These are phyloP conservation scores for Hypomontagnella monticulosa DNA, from an alignment of 495 filamentous ascomycete species.

Conservation along the genomic window DNA sequence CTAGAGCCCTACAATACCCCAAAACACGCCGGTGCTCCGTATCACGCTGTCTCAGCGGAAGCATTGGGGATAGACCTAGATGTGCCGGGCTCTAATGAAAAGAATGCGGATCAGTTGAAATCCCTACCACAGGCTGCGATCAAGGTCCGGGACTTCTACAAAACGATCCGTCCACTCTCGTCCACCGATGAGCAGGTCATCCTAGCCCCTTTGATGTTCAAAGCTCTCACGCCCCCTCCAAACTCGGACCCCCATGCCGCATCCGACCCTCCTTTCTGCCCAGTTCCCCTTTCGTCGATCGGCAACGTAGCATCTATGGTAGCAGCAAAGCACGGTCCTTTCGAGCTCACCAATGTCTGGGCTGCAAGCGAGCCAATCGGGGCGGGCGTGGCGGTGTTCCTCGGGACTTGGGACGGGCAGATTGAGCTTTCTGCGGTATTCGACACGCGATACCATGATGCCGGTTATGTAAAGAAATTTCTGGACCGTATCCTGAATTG, in stretches of 20 bases:
- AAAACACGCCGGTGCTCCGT: slow-evolving; percentile 43
- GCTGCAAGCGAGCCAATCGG: slow-evolving; percentile 30
- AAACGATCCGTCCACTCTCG: slow-evolving; percentile 17
- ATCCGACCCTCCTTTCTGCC: slow-evolving; percentile 25
- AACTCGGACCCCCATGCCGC: slow-evolving; percentile 22
- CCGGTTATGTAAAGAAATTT: slow-evolving; percentile 13
- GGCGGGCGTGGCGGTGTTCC: slow-evolving; percentile 25
- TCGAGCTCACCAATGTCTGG: slow-evolving; percentile 22
- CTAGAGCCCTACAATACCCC: slow-evolving; percentile 39
- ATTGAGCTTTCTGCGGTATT: slow-evolving; percentile 30
- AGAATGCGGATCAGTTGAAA: not conserved
- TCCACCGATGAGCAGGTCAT: slow-evolving; percentile 17
- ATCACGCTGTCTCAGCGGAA: slow-evolving; percentile 44
- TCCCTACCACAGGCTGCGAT: not conserved
- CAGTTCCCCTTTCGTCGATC: slow-evolving; percentile 30
- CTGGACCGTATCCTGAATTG: slow-evolving; percentile 15
- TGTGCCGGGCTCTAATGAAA: slow-evolving; percentile 1
- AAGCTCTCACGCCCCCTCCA: slow-evolving; percentile 12
- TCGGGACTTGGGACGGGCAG: slow-evolving; percentile 31
- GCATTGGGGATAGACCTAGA: slow-evolving; percentile 34
- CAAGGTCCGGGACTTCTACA: slow-evolving; percentile 29
- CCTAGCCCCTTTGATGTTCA: slow-evolving; percentile 24
- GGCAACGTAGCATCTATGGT: slow-evolving; percentile 29
- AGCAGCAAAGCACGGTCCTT: slow-evolving; percentile 2
- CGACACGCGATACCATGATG: slow-evolving; percentile 29